A percentile compares a stretch with the other conserved stretches of the same genome.
Conservation (phyloP, 208 protist genomes). For the Zelonia costaricensis region DNA sequence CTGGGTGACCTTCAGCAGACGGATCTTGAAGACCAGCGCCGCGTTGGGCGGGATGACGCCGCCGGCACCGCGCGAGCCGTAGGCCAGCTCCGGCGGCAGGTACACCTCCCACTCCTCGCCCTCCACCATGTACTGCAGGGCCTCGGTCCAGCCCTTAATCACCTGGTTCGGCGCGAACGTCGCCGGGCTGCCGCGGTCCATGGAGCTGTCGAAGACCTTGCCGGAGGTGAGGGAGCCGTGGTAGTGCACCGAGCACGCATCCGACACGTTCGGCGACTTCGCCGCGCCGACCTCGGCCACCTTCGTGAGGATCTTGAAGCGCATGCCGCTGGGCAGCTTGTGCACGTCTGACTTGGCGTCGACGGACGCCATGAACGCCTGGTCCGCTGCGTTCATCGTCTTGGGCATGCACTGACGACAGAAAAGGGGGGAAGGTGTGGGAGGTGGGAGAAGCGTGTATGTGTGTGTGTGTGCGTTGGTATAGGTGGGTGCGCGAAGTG, state of each 20-base stretch:
- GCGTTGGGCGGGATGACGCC: conserved; percentile 67
- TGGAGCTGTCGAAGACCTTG: conserved; percentile 84
- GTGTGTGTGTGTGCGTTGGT: conserved; percentile 1
- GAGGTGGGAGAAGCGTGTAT: neutral
- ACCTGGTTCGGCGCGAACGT: conserved; percentile 74
- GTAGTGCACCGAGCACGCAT: conserved; percentile 84
- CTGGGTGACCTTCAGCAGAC: conserved; percentile 64
- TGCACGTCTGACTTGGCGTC: conserved; percentile 40
- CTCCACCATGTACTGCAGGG: conserved; percentile 84
- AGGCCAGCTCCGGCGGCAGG: conserved; percentile 72
- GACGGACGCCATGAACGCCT: conserved; percentile 52
- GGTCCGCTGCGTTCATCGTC: conserved; percentile 25
- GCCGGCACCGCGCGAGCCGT: conserved; percentile 63
- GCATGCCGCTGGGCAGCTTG: conserved; percentile 78
- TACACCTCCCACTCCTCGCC: conserved; percentile 88
- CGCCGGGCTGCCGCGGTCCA: conserved; percentile 56
- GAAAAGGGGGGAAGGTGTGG: neutral
- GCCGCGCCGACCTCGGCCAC: conserved; percentile 28
- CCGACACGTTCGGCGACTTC: conserved; percentile 44
- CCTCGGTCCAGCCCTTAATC: conserved; percentile 87
- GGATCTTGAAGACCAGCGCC: conserved; percentile 79
- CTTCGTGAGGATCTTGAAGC: conserved; percentile 64
- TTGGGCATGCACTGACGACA: conserved; percentile 16
- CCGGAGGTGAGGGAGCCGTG: conserved; percentile 65
- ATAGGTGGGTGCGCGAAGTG: neutral